Evolutionary conservation across 805 yeast species (phyloP).

Genomic region (Starmerella roubikii): DNA sequence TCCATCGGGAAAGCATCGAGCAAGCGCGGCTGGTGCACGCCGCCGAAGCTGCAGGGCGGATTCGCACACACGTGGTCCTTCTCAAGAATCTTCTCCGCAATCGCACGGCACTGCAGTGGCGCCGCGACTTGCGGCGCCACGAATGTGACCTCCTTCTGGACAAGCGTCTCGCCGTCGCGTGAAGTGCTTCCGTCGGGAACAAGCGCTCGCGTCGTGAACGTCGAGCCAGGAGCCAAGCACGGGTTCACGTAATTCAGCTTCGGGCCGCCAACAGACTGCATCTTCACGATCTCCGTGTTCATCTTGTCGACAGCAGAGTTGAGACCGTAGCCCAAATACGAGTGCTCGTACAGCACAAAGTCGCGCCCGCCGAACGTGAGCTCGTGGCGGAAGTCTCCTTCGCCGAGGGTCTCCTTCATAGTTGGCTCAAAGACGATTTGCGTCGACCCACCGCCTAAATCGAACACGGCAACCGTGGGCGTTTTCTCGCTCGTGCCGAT

Average conservation of each 20-base stretch:
- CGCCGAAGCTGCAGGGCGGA: slow-evolving; percentile 90
- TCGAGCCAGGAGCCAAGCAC: slow-evolving; percentile 70
- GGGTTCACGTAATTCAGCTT: slow-evolving; percentile 44
- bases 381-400: slow-evolving; percentile 79
- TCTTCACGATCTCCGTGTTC: slow-evolving; percentile 48
- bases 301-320: slow-evolving; percentile 85
- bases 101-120: slow-evolving; percentile 71
- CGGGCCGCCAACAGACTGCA: slow-evolving; percentile 28
- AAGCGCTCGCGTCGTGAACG: slow-evolving; percentile 47
- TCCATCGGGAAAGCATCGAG: slow-evolving; percentile 56
- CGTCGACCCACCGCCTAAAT: slow-evolving; percentile 96
- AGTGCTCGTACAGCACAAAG: slow-evolving; percentile 77
- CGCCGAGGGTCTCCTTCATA: slow-evolving; percentile 44
- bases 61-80: slow-evolving; percentile 64
- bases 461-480: slow-evolving; percentile 94
- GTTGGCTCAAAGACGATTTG: slow-evolving; percentile 96
- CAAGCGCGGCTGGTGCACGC: slow-evolving; percentile 91
- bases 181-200: slow-evolving; percentile 30
- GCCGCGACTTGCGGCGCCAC: slow-evolving; percentile 50
- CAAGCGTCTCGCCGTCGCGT: slow-evolving; percentile 12
- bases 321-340: slow-evolving; percentile 91
- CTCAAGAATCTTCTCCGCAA: slow-evolving; percentile 71
- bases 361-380: slow-evolving; percentile 69
- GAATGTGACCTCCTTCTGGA: slow-evolving; percentile 35
- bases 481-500: slow-evolving; percentile 64